phyloP scores from a whole-genome alignment of 805 yeast species.

The Candida adriatica region DNA sequence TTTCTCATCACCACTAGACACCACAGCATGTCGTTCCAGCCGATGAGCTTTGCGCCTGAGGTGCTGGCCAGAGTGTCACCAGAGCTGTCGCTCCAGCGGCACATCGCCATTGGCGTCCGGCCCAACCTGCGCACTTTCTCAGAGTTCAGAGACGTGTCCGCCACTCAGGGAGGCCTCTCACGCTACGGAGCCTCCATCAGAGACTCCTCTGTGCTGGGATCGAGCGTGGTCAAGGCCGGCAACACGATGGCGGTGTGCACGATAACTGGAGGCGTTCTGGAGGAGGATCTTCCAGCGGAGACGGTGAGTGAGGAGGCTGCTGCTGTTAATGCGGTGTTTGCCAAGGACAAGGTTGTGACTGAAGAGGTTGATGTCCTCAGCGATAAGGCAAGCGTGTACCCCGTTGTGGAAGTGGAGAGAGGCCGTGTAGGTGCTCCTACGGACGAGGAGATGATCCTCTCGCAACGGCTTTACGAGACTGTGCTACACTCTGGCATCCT shows the following conservation, averaged over 20 bases:
- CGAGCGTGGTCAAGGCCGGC: constrained; percentile 59
- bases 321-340: constrained; percentile 25
- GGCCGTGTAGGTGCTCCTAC: constrained; percentile 79
- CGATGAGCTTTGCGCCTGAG: constrained; percentile 70
- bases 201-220: constrained; percentile 39
- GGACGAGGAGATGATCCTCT: constrained; percentile 73
- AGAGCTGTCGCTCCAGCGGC: constrained; percentile 73
- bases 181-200: constrained; percentile 35
- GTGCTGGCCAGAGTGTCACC: constrained; percentile 83
- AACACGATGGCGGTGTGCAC: constrained; percentile 68
- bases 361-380: constrained; percentile 18
- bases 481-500: constrained; percentile 52
- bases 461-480: constrained; percentile 58
- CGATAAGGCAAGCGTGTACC: constrained; percentile 45
- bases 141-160: constrained; percentile 59
- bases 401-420: constrained; percentile 68
- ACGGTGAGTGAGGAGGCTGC: constrained; percentile 34
- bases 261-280: constrained; percentile 61
- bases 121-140: constrained; percentile 65
- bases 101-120: constrained; percentile 65
- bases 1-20: background rate
- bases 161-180: constrained; percentile 33
- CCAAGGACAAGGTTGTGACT: constrained; percentile 27
- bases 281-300: constrained; percentile 39
- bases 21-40: constrained; percentile 20